Percentiles rank a stretch among this genome's conserved stretches.
Conservation (phyloP, 2,329 filamentous ascomycete genomes). For the Arthrobotrys entomopaga region DNA sequence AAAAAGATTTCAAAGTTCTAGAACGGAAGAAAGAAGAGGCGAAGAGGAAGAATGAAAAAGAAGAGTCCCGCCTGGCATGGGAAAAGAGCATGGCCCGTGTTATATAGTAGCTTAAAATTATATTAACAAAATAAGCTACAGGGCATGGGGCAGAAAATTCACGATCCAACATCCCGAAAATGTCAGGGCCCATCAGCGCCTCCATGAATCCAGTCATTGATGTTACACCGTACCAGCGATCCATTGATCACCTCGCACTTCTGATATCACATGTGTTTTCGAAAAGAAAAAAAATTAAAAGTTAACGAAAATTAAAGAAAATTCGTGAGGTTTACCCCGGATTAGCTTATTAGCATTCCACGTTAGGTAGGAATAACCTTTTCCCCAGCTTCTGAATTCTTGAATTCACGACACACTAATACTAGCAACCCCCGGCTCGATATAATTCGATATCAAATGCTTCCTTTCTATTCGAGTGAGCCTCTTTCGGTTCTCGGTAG, state of each 20-base stretch:
- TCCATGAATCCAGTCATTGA: neutral
- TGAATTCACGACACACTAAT: too few relatives aligned
- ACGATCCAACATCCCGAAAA: too few relatives aligned
- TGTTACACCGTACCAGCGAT: constrained; percentile 3
- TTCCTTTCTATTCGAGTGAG: neutral
- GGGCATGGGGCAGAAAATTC: too few relatives aligned
- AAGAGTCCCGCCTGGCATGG: neutral
- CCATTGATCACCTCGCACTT: neutral
- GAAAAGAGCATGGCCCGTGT: neutral
- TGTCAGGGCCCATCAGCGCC: too few relatives aligned
- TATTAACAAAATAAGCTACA: too few relatives aligned
- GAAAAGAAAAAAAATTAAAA: neutral
- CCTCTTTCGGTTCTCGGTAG: constrained; percentile 34
- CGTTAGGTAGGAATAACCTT: neutral
- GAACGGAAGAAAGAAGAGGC: neutral
- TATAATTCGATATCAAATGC: constrained; percentile 22
- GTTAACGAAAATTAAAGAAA: neutral
- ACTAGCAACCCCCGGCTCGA: too few relatives aligned
- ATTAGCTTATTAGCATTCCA: constrained; percentile 1
- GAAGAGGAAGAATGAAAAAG: neutral
- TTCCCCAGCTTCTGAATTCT: constrained; percentile 8
- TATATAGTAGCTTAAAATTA: neutral
- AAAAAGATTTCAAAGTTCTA: neutral
- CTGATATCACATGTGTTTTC: constrained; percentile 3
- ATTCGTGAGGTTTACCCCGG: constrained; percentile 3